Conservation (phyloP, 257 asterid genomes). For the Fraxinus quadrangulata region DNA sequence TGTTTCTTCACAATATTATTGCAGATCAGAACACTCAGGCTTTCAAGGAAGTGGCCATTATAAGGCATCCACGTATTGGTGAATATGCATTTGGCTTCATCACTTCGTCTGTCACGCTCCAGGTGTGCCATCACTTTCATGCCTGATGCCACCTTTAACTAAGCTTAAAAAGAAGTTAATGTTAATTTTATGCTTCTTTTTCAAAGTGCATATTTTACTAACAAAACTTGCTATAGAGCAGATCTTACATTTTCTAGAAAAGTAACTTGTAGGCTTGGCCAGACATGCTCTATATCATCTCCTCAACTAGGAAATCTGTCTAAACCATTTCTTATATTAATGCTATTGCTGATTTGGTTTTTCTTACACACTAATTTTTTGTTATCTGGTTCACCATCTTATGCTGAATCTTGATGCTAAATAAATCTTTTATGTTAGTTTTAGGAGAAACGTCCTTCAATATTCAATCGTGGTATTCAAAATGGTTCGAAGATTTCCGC, state of each 20-base stretch:
- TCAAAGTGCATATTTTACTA: neutral
- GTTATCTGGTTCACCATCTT: slow-evolving; percentile 21
- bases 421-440: neutral
- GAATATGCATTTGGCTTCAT: slow-evolving; percentile 84
- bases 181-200: neutral
- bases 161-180: neutral
- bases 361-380: slow-evolving; percentile 8
- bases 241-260: neutral
- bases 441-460: neutral
- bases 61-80: slow-evolving; percentile 82
- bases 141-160: neutral
- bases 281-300: slow-evolving; percentile 17
- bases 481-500: neutral
- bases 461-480: slow-evolving; percentile 7
- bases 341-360: neutral
- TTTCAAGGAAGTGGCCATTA: slow-evolving; percentile 81
- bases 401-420: slow-evolving; percentile 18
- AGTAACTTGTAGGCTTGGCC: neutral
- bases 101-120: slow-evolving; percentile 69
- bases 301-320: slow-evolving; percentile 16
- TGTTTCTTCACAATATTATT: slow-evolving; percentile 20
- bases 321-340: slow-evolving; percentile 13
- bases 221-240: neutral
- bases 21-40: slow-evolving; percentile 77
- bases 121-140: slow-evolving; percentile 40